These are phyloP conservation scores for Moesziomyces antarcticus DNA, from an alignment of 1,284 basidiomycete species.

Conservation along the genomic window DNA sequence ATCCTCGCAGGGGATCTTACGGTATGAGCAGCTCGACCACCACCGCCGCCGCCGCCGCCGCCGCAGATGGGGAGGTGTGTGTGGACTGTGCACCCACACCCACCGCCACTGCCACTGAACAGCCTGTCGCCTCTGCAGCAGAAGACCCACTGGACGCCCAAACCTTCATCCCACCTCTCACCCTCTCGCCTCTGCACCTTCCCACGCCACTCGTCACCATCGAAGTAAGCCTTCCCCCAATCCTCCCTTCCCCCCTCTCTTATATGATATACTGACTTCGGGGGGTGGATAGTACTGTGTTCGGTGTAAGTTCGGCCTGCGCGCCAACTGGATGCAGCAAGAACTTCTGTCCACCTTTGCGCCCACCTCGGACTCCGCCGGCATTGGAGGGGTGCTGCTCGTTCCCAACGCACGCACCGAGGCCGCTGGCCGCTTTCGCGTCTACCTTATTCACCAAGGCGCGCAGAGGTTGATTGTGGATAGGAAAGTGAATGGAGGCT, in stretches of 20 bases:
- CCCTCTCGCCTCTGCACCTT: not conserved
- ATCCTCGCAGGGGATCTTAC: no score
- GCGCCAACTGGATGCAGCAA: slow-evolving; percentile 43
- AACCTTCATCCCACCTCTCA: slow-evolving; percentile 23
- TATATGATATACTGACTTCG: no score
- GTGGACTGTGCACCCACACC: slow-evolving; percentile 15
- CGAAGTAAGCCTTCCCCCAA: slow-evolving; percentile 20
- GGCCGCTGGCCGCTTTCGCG: slow-evolving; percentile 14
- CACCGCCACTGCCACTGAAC: not conserved
- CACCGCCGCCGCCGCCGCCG: not conserved
- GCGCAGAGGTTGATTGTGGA: slow-evolving; percentile 22
- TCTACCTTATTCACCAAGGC: slow-evolving; percentile 7
- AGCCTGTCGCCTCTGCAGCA: not conserved
- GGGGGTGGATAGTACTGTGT: slow-evolving; percentile 47
- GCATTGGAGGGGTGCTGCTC: slow-evolving; percentile 12
- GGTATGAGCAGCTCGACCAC: not conserved
- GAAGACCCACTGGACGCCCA: slow-evolving; percentile 28
- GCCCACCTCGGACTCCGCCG: not conserved
- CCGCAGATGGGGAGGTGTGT: slow-evolving; percentile 1
- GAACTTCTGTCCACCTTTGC: slow-evolving; percentile 40
- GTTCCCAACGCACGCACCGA: slow-evolving; percentile 17
- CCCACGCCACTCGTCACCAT: slow-evolving; percentile 24
- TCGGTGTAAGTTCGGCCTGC: slow-evolving; percentile 35
- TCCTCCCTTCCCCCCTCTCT: no score
- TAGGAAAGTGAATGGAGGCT: slow-evolving; percentile 20